Conservation (phyloP, 2,329 filamentous ascomycete species). For the Colletotrichum orbiculare region DNA sequence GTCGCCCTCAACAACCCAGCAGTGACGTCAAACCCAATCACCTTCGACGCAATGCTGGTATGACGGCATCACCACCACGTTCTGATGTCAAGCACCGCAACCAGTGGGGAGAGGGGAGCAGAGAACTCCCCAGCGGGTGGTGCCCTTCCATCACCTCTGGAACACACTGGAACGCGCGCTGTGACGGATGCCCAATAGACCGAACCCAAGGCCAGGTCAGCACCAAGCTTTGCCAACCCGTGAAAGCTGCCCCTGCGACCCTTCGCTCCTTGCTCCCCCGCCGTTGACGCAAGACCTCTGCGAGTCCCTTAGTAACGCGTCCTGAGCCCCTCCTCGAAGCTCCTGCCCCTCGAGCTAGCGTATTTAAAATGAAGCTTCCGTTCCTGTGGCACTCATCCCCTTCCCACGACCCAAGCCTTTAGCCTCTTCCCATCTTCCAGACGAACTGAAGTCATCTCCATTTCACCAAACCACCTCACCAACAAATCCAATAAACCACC, state of each 20-base stretch:
- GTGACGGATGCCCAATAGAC: too few species aligned
- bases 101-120: not conserved
- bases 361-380: conserved; percentile 24
- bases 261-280: not conserved
- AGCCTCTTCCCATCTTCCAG: not conserved
- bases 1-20: conserved; percentile 1
- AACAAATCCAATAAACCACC: conserved; percentile 36
- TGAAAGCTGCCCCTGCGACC: not conserved
- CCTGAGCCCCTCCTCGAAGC: conserved; percentile 11
- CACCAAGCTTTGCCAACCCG: too few species aligned
- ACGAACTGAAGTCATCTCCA: not conserved
- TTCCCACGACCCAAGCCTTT: not conserved
- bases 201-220: too few species aligned
- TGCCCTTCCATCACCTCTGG: conserved; percentile 13
- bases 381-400: not conserved
- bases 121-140: not conserved
- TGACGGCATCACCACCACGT: conserved; percentile 35
- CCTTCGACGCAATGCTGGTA: conserved; percentile 5
- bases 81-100: conserved; percentile 35
- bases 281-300: conserved; percentile 33
- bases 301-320: not conserved
- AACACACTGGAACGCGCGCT: too few species aligned
- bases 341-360: not conserved
- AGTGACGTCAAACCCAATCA: conserved; percentile 33
- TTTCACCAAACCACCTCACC: conserved; percentile 7